A percentile compares a stretch with the other conserved stretches of the same genome.
phyloP scores from a whole-genome alignment of 805 yeast genomes.

The Deakozyma indianensis region DNA sequence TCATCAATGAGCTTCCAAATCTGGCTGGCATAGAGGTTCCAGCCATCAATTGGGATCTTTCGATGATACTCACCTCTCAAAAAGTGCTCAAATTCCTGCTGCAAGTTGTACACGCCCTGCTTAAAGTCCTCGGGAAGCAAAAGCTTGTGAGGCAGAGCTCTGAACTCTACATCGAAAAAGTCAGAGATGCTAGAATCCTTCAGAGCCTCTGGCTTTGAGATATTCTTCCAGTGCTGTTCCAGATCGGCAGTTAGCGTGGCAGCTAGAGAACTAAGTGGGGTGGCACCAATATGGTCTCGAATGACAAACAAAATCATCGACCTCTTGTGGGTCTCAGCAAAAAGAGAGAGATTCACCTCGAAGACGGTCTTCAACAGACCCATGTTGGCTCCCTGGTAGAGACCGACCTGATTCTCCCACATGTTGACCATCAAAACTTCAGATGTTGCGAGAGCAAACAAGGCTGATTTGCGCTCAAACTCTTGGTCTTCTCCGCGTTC shows the following conservation, averaged over 20 bases:
- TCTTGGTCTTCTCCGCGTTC: conserved; percentile 98
- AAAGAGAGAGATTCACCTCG: conserved; percentile 81
- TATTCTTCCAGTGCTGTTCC: conserved; percentile 58
- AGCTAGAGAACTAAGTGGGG: conserved; percentile 62
- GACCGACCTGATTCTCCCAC: conserved; percentile 96
- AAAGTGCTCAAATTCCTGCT: conserved; percentile 40
- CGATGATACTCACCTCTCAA: conserved; percentile 67
- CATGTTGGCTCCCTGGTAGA: conserved; percentile 97
- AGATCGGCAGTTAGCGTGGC: conserved; percentile 59
- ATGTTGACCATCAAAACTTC: conserved; percentile 83
- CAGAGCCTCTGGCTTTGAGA: conserved; percentile 53
- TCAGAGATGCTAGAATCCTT: conserved; percentile 44
- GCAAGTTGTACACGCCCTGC: conserved; percentile 44
- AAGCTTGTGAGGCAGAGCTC: conserved; percentile 72
- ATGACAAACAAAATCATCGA: conserved; percentile 56
- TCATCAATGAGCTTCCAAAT: conserved; percentile 91
- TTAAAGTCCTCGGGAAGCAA: conserved; percentile 61
- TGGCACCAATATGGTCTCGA: conserved; percentile 79
- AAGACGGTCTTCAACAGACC: conserved; percentile 88
- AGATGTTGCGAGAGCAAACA: conserved; percentile 84
- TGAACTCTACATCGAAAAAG: conserved; percentile 75
- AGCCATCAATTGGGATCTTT: conserved; percentile 84
- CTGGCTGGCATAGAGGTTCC: conserved; percentile 81
- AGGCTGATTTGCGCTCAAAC: conserved; percentile 90
- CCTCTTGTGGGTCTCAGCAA: conserved; percentile 33